Percentiles rank a stretch among this genome's conserved stretches.
Evolutionary conservation across 305 asterid genomes (phyloP).

Genomic region (Fraxinus albicans): DNA sequence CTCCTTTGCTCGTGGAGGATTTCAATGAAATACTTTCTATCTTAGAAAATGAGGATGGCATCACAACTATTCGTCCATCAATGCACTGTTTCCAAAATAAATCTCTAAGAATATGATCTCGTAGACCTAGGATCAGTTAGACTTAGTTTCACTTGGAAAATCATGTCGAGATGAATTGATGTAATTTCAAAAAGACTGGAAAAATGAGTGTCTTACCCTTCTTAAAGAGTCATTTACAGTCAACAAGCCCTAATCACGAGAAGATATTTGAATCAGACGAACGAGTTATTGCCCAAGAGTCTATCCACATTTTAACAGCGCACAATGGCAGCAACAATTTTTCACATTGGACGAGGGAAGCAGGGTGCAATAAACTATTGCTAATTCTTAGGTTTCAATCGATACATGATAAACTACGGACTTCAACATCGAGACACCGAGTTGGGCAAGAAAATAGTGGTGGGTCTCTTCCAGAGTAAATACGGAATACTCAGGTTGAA

Average conservation of each 20-base stretch:
- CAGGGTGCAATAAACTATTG: neutral
- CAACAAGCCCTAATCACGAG: neutral
- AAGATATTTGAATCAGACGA: neutral
- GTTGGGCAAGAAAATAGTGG: neutral
- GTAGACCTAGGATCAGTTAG: neutral
- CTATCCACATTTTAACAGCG: neutral
- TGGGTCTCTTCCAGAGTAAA: neutral
- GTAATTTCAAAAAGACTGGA: neutral
- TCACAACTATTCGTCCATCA: neutral
- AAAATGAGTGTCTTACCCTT: neutral
- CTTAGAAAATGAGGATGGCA: neutral
- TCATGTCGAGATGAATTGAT: neutral
- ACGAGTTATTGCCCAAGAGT: neutral
- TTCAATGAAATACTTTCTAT: neutral
- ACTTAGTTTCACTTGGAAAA: neutral
- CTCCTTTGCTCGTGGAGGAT: neutral
- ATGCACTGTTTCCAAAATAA: neutral
- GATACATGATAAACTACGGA: neutral
- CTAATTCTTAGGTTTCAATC: neutral
- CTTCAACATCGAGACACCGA: neutral
- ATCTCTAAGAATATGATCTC: neutral
- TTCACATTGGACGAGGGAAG: neutral
- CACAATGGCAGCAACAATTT: neutral
- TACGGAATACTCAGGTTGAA: neutral
- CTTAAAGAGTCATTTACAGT: neutral